Percentiles rank a stretch among this genome's conserved stretches.
These are phyloP conservation scores for Monosporozyma solicola DNA, from an alignment of 805 yeast genomes.

Conservation along the genomic window DNA sequence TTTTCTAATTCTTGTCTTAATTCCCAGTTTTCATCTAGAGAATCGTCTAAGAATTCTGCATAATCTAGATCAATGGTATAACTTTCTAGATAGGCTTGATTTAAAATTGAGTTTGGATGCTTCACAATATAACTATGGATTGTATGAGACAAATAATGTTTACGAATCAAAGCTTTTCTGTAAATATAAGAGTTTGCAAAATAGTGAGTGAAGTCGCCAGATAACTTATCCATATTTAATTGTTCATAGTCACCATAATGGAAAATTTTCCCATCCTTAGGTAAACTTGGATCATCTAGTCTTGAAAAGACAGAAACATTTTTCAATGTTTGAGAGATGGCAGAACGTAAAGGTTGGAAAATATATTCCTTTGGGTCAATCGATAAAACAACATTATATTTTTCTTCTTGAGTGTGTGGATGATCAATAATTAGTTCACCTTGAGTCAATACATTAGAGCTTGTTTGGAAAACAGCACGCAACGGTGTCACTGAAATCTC, in stretches of 20 bases:
- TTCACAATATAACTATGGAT: slow-evolving; percentile 68
- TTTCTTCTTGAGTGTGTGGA: neutral
- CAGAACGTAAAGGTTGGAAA: slow-evolving; percentile 31
- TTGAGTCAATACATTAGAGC: slow-evolving; percentile 9
- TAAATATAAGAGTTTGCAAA: slow-evolving; percentile 73
- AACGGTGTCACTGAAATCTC: slow-evolving; percentile 62
- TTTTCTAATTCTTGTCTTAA: slow-evolving; percentile 65
- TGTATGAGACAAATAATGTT: slow-evolving; percentile 81
- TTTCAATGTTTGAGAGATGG: slow-evolving; percentile 30
- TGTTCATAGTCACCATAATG: slow-evolving; percentile 91
- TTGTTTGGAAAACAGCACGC: slow-evolving; percentile 54
- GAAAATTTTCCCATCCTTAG: slow-evolving; percentile 34
- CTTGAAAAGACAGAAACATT: slow-evolving; percentile 23
- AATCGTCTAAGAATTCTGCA: slow-evolving; percentile 92
- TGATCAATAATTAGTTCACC: slow-evolving; percentile 13
- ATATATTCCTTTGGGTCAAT: slow-evolving; percentile 33
- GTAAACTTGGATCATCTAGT: neutral
- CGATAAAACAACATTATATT: slow-evolving; percentile 19
- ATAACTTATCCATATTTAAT: slow-evolving; percentile 57
- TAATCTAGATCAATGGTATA: slow-evolving; percentile 82
- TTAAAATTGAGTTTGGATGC: slow-evolving; percentile 57
- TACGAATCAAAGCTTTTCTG: slow-evolving; percentile 84
- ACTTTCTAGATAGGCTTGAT: slow-evolving; percentile 58
- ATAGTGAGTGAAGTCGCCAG: slow-evolving; percentile 36
- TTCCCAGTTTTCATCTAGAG: slow-evolving; percentile 88